Conservation (phyloP, 345 rosid genomes). For the Brassica carinata region DNA sequence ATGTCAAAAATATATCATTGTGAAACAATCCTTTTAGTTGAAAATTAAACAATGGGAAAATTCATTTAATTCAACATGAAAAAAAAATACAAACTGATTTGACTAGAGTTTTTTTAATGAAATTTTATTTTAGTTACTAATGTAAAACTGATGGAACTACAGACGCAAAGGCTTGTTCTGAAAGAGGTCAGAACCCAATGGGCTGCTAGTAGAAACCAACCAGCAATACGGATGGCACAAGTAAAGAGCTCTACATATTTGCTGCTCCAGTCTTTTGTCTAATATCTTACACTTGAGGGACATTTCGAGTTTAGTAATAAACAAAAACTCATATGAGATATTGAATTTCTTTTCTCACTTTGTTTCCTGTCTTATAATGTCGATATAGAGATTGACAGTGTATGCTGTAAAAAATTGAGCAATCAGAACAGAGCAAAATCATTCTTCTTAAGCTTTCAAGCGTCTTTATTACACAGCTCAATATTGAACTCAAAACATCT, state of each 20-base stretch:
- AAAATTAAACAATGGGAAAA: not conserved
- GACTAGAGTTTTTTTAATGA: not conserved
- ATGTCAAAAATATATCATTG: not conserved
- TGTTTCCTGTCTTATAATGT: not conserved
- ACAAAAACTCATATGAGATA: not conserved
- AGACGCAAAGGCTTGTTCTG: not conserved
- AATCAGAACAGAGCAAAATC: conserved; percentile 20
- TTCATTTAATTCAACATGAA: not conserved
- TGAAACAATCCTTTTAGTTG: not conserved
- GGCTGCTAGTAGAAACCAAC: not conserved
- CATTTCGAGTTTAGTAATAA: not conserved
- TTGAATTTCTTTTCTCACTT: not conserved
- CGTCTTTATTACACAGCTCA: conserved; percentile 21
- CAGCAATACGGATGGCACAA: conserved; percentile 54
- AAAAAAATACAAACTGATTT: not conserved
- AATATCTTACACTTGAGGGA: conserved; percentile 1
- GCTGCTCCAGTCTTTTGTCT: not conserved
- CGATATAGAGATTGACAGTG: not conserved
- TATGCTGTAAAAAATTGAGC: not conserved
- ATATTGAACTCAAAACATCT: conserved; percentile 7
- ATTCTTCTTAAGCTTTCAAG: too few relatives aligned
- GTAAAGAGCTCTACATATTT: conserved; percentile 26
- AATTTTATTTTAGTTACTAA: not conserved
- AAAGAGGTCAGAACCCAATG: not conserved
- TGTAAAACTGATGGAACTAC: not conserved